Conservation (phyloP, 176 grass and related monocot genomes). For the Oryza officinalis region DNA sequence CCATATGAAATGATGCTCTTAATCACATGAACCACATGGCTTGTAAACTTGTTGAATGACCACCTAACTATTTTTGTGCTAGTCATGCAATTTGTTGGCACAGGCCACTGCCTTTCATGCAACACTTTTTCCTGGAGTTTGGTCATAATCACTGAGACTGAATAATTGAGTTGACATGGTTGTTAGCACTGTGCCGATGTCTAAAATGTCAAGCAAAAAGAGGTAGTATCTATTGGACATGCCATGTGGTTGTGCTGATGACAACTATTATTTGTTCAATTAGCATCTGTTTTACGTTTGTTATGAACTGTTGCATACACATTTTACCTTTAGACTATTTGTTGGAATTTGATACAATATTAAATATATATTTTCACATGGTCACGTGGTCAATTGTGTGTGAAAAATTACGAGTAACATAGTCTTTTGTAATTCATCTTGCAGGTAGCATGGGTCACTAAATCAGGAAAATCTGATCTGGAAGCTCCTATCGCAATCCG, state of each 20-base stretch:
- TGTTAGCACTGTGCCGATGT: too few species aligned
- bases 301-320: not conserved
- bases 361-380: not conserved
- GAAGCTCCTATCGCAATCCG: conserved; percentile 85
- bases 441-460: conserved; percentile 76
- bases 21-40: too few species aligned
- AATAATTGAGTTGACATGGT: too few species aligned
- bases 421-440: conserved; percentile 25
- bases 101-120: too few species aligned
- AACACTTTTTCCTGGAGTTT: too few species aligned
- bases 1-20: too few species aligned
- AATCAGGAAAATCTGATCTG: conserved; percentile 77
- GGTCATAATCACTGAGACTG: too few species aligned
- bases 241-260: not conserved
- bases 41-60: too few species aligned
- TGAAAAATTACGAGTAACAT: not conserved
- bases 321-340: not conserved
- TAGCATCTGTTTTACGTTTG: not conserved
- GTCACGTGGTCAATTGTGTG: not conserved
- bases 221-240: not conserved
- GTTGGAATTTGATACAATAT: not conserved
- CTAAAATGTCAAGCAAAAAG: too few species aligned
- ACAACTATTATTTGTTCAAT: not conserved
- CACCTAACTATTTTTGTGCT: too few species aligned
- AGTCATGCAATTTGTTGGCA: too few species aligned